These are phyloP conservation scores for Lentinula sp. DNA, from an alignment of 768 basidiomycete species.

Conservation along the genomic window DNA sequence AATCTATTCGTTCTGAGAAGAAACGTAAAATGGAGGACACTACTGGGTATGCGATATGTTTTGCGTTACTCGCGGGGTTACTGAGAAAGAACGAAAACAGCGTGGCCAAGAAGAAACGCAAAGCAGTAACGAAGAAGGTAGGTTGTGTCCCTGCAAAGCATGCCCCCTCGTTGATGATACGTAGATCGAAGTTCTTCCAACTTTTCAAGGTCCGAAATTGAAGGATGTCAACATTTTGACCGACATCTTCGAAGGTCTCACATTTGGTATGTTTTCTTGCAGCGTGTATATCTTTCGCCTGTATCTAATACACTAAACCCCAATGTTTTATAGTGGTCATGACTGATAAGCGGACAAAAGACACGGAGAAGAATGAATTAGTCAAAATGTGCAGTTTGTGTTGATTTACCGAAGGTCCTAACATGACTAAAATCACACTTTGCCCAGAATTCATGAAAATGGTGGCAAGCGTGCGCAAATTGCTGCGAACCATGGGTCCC, in stretches of 20 bases:
- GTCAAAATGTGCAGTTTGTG: constrained; percentile 45
- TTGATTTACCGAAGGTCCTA: background rate
- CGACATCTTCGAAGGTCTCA: constrained; percentile 66
- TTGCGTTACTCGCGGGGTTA: background rate
- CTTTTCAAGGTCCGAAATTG: constrained; percentile 43
- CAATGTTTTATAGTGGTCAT: constrained; percentile 49
- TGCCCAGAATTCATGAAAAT: constrained; percentile 59
- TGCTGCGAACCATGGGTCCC: constrained; percentile 40
- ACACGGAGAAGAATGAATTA: constrained; percentile 64
- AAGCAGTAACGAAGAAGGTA: constrained; percentile 48
- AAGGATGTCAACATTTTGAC: constrained; percentile 55
- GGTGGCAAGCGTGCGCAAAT: constrained; percentile 66
- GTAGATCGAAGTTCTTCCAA: constrained; percentile 21
- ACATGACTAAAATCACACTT: background rate
- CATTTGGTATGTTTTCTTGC: constrained; percentile 58
- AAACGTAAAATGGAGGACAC: constrained; percentile 74
- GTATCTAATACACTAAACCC: background rate
- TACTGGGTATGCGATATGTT: constrained; percentile 31
- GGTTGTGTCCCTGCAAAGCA: background rate
- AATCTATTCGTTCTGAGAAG: constrained; percentile 53
- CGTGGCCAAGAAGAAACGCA: constrained; percentile 52
- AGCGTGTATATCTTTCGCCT: background rate
- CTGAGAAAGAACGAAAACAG: constrained; percentile 14
- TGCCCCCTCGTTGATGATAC: background rate
- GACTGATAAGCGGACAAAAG: constrained; percentile 60